Evolutionary conservation across 2,329 filamentous ascomycete genomes (phyloP).

Genomic region (Capronia epimyces): DNA sequence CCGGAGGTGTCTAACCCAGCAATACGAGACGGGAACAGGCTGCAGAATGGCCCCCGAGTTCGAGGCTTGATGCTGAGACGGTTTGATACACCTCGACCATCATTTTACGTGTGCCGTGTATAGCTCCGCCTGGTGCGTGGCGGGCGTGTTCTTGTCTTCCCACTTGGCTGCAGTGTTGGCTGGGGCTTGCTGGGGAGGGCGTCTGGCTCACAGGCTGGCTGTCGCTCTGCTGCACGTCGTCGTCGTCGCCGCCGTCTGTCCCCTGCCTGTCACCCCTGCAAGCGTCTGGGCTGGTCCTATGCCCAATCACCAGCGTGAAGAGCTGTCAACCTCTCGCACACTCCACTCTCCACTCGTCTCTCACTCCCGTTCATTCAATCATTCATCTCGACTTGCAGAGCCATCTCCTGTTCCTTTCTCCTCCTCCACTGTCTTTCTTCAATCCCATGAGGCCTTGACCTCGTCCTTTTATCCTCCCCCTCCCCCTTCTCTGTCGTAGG

Average conservation of each 20-base stretch:
- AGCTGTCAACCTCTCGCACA: conserved; percentile 22
- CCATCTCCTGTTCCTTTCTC: conserved; percentile 20
- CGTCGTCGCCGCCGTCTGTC: conserved; percentile 17
- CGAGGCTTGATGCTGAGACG: background rate
- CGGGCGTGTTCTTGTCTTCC: background rate
- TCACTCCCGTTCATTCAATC: conserved; percentile 8
- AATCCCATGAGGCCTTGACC: conserved; percentile 22
- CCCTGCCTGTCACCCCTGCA: conserved; percentile 20
- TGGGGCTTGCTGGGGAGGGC: background rate
- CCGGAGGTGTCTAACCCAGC: no score
- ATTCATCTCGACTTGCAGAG: conserved; percentile 19
- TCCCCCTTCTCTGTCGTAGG: conserved; percentile 22
- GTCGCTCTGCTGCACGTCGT: conserved; percentile 5
- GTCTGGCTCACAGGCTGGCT: background rate
- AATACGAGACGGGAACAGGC: background rate
- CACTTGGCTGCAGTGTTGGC: background rate
- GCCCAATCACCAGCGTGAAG: conserved; percentile 16
- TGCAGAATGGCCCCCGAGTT: background rate
- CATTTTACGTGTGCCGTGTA: background rate
- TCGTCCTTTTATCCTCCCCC: conserved; percentile 19
- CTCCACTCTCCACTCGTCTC: conserved; percentile 20
- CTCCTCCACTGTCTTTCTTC: conserved; percentile 16
- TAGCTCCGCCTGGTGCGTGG: background rate
- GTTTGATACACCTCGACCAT: background rate
- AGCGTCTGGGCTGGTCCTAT: conserved; percentile 20